Conservation (phyloP, 2,329 filamentous ascomycete genomes). For the Colletotrichum lindemuthianum region DNA sequence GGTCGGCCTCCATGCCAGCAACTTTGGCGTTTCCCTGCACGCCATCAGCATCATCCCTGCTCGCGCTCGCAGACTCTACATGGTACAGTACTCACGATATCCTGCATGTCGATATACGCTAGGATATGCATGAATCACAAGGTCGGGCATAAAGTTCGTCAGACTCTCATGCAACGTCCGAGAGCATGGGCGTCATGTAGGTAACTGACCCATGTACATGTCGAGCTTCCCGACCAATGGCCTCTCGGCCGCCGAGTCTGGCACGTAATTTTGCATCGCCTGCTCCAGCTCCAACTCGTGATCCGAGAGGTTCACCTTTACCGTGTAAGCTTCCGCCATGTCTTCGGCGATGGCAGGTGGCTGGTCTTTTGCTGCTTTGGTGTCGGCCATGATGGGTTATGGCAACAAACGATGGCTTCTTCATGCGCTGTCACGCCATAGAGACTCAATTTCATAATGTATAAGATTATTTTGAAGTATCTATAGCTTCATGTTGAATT, state of each 20-base stretch:
- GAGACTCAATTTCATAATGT: too few relatives aligned
- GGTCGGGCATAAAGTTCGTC: slow-evolving; percentile 36
- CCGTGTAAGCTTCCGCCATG: slow-evolving; percentile 13
- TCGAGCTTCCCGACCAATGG: slow-evolving; percentile 43
- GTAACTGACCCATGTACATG: slow-evolving; percentile 38
- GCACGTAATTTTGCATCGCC: slow-evolving; percentile 25
- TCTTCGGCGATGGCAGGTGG: not conserved
- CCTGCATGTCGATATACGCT: slow-evolving; percentile 42
- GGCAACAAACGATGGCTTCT: not conserved
- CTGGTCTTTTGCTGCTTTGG: slow-evolving; percentile 9
- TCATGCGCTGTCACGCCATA: too few relatives aligned
- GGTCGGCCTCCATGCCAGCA: slow-evolving; percentile 58
- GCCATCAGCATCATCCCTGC: slow-evolving; percentile 42
- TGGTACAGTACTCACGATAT: slow-evolving; percentile 30
- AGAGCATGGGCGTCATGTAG: too few relatives aligned
- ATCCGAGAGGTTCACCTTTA: slow-evolving; percentile 6
- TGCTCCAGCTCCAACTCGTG: slow-evolving; percentile 18
- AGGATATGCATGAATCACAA: slow-evolving; percentile 45
- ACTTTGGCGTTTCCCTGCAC: slow-evolving; percentile 58
- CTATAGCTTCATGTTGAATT: too few relatives aligned
- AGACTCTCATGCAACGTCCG: not conserved
- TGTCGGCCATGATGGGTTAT: slow-evolving; percentile 12
- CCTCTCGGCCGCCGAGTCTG: slow-evolving; percentile 32
- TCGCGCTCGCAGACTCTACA: not conserved
- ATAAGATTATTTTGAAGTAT: too few relatives aligned